These are phyloP conservation scores for Melastoma malabathricum DNA, from an alignment of 345 rosid species.

Conservation along the genomic window DNA sequence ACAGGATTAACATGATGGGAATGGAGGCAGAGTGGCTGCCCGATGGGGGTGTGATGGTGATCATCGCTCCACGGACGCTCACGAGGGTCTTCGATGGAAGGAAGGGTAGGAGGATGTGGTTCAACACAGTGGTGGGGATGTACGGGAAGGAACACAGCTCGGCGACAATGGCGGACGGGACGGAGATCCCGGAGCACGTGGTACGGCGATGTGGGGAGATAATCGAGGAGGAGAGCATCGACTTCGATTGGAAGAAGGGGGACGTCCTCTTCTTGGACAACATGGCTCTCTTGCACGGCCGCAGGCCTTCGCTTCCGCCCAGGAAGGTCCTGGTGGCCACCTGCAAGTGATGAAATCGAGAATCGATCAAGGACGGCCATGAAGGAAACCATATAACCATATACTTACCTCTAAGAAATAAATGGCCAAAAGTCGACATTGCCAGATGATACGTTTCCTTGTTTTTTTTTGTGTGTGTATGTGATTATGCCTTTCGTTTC, in stretches of 20 bases:
- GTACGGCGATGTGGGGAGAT: slow-evolving; percentile 46
- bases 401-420: too few species aligned
- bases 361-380: not conserved
- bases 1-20: slow-evolving; percentile 35
- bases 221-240: slow-evolving; percentile 64
- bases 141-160: slow-evolving; percentile 54
- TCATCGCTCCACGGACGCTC: slow-evolving; percentile 22
- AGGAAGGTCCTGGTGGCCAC: slow-evolving; percentile 46
- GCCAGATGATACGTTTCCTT: too few species aligned
- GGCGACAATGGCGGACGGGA: slow-evolving; percentile 44
- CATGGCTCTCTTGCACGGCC: slow-evolving; percentile 51
- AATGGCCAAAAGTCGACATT: too few species aligned
- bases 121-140: slow-evolving; percentile 47
- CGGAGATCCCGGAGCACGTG: slow-evolving; percentile 29
- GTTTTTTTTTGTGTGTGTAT: too few species aligned
- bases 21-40: slow-evolving; percentile 54
- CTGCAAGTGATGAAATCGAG: slow-evolving; percentile 23
- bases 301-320: slow-evolving; percentile 47
- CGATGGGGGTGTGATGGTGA: slow-evolving; percentile 28
- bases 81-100: slow-evolving; percentile 55
- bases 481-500: too few species aligned
- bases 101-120: slow-evolving; percentile 65
- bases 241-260: slow-evolving; percentile 60
- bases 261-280: slow-evolving; percentile 55
- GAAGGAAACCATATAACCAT: too few species aligned